Percentiles rank a stretch among this genome's conserved stretches.
phyloP scores from a whole-genome alignment of 2,329 filamentous ascomycete genomes.

The Fusarium sp. region DNA sequence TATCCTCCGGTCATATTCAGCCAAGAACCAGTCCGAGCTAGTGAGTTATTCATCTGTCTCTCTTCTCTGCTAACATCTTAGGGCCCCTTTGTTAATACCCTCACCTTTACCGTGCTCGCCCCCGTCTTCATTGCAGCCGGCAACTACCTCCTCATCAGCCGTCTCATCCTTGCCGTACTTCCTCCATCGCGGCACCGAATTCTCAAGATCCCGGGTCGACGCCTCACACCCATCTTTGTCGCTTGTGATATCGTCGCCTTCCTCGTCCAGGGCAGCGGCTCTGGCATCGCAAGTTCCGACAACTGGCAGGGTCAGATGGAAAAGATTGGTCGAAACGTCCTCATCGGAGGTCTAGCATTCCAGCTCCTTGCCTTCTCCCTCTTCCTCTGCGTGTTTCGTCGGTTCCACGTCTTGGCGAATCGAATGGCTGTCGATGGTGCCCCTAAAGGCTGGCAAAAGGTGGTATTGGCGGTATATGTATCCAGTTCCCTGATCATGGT shows the following conservation, averaged over 20 bases:
- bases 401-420: conserved; percentile 52
- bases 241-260: conserved; percentile 58
- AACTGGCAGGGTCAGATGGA: conserved; percentile 57
- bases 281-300: conserved; percentile 55
- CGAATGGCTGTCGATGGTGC: conserved; percentile 39
- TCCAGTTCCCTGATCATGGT: conserved; percentile 60
- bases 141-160: conserved; percentile 64
- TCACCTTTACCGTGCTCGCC: conserved; percentile 59
- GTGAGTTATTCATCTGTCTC: conserved; percentile 35
- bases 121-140: conserved; percentile 62
- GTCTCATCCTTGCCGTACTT: conserved; percentile 55
- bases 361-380: conserved; percentile 55
- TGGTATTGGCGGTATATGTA: conserved; percentile 57
- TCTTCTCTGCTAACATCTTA: conserved; percentile 17
- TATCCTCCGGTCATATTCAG: conserved; percentile 51
- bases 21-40: conserved; percentile 50
- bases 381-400: conserved; percentile 54
- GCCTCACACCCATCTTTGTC: conserved; percentile 60
- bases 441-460: conserved; percentile 51
- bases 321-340: conserved; percentile 52
- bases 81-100: conserved; percentile 53
- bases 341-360: conserved; percentile 56
- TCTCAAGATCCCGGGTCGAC: conserved; percentile 51
- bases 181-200: conserved; percentile 49
- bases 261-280: conserved; percentile 58